Evolutionary conservation across 2,329 filamentous ascomycete genomes (phyloP).

Genomic region (Phoma sp.): DNA sequence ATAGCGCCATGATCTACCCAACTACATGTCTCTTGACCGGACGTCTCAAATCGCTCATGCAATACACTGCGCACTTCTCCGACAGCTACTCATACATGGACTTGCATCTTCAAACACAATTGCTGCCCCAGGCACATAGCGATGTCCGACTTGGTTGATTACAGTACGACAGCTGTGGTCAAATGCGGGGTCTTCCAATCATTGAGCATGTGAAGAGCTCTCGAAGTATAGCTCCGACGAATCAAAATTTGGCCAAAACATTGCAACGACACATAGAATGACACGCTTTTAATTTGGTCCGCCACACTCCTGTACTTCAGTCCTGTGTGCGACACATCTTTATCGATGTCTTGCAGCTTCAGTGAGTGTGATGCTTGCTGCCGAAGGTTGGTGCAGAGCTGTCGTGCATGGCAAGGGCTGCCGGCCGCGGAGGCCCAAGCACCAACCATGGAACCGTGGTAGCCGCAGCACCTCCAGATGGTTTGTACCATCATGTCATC

Average conservation of each 20-base stretch:
- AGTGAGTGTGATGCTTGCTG: constrained; percentile 1
- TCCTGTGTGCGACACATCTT: constrained; percentile 8
- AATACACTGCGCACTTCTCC: neutral
- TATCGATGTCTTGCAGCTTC: constrained; percentile 5
- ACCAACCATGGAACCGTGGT: constrained; percentile 10
- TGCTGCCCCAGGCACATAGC: neutral
- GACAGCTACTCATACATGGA: neutral
- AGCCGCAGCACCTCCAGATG: constrained; percentile 1
- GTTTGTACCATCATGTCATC: constrained; percentile 3
- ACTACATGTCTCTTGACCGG: constrained; percentile 14
- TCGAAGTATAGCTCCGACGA: constrained; percentile 28
- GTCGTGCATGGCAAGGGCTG: constrained; percentile 19
- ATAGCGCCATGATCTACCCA: constrained; percentile 8
- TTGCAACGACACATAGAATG: constrained; percentile 25
- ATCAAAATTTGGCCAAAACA: constrained; percentile 21
- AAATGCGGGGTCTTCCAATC: constrained; percentile 35
- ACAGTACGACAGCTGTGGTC: constrained; percentile 3
- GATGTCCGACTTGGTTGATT: constrained; percentile 1
- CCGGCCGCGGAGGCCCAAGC: constrained; percentile 34
- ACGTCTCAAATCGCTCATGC: constrained; percentile 12
- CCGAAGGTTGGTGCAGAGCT: constrained; percentile 8
- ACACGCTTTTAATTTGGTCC: constrained; percentile 6
- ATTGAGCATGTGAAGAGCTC: constrained; percentile 36
- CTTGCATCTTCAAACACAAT: neutral
- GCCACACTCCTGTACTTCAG: constrained; percentile 6